phyloP scores from a whole-genome alignment of 148 eudicot genomes.

The Rhododendron vialii region DNA sequence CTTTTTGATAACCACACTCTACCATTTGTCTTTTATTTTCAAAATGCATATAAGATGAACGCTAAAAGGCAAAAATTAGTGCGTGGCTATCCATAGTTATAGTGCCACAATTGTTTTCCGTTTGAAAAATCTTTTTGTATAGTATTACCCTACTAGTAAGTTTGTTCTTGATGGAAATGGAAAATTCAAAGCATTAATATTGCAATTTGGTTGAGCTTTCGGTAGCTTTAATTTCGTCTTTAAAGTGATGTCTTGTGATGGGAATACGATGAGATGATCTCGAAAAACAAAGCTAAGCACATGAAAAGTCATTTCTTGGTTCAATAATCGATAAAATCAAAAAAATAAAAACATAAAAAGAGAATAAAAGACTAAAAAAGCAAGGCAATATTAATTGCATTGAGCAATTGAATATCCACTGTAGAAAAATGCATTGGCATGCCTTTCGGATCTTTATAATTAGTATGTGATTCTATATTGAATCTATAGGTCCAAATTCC shows the following conservation, averaged over 20 bases:
- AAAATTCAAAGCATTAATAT: background rate
- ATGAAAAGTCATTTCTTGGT: slow-evolving; percentile 31
- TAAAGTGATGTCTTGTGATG: background rate
- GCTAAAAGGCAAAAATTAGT: no score
- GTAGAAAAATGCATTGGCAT: background rate
- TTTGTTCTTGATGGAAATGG: background rate
- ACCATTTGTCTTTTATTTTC: no score
- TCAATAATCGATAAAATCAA: slow-evolving; percentile 17
- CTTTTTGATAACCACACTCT: no score
- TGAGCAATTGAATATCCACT: slow-evolving; percentile 26
- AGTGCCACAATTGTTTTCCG: no score
- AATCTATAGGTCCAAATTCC: background rate
- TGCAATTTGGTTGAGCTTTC: slow-evolving; percentile 2
- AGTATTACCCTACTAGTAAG: background rate
- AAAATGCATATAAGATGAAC: no score
- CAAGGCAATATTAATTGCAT: slow-evolving; percentile 11
- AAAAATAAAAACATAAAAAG: background rate
- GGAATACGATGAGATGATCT: background rate
- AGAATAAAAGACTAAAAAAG: slow-evolving; percentile 14
- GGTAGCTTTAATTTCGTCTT: background rate
- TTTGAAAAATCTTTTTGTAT: background rate
- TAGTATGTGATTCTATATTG: background rate
- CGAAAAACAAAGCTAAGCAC: slow-evolving; percentile 15
- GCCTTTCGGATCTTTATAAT: slow-evolving; percentile 6
- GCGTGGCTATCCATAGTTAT: no score